Percentiles rank a stretch among this genome's conserved stretches.
phyloP scores from a whole-genome alignment of 306 rosid species.

The Ceratonia siliqua region DNA sequence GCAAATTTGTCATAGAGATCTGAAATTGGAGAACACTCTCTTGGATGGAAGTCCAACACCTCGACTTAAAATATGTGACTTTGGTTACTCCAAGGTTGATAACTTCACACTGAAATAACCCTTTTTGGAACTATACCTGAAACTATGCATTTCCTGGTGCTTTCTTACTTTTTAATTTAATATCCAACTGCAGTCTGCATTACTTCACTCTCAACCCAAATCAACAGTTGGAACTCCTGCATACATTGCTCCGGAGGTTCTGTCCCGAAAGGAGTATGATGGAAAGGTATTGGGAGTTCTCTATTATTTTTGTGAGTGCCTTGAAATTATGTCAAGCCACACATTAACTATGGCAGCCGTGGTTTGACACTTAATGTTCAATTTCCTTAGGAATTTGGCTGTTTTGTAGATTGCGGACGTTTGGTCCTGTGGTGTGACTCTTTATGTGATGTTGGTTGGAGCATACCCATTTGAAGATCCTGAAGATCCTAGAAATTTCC shows the following conservation, averaged over 20 bases:
- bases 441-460: conserved; percentile 96
- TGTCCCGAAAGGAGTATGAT: conserved; percentile 87
- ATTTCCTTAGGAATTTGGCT: conserved; percentile 29
- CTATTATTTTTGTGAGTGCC: background rate
- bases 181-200: conserved; percentile 67
- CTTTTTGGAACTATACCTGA: background rate
- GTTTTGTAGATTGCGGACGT: conserved; percentile 86
- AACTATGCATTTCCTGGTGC: background rate
- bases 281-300: conserved; percentile 72
- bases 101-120: conserved; percentile 16
- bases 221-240: conserved; percentile 99
- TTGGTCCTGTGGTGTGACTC: conserved; percentile 98
- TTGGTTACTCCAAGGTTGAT: conserved; percentile 94
- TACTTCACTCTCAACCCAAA: conserved; percentile 92
- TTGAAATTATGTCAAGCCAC: conserved; percentile 16
- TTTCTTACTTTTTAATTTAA: conserved; percentile 10
- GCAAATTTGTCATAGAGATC: conserved; percentile 98
- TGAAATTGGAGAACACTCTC: conserved; percentile 96
- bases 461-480: conserved; percentile 99
- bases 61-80: conserved; percentile 91
- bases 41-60: conserved; percentile 97
- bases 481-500: conserved; percentile 92
- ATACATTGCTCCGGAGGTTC: conserved; percentile 95
- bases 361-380: conserved; percentile 8
- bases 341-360: conserved; percentile 3